Percentiles rank a stretch among this genome's conserved stretches.
These are phyloP conservation scores for Paulownia fortunei DNA, from an alignment of 257 asterid species.

Conservation along the genomic window DNA sequence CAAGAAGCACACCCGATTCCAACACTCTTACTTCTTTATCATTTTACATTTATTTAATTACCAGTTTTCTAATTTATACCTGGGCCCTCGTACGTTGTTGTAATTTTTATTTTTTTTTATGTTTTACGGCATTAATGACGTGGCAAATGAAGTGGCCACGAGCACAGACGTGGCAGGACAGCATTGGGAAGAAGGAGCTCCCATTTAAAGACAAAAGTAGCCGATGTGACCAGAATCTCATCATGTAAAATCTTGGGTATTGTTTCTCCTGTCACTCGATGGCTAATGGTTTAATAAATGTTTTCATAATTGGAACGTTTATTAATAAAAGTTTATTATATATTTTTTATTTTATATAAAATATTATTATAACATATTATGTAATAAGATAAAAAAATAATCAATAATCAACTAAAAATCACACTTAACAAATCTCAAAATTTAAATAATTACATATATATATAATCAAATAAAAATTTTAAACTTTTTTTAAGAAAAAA, in stretches of 20 bases:
- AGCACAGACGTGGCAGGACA: background rate
- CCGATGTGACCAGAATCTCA: slow-evolving; percentile 36
- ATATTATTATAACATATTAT: too few relatives aligned
- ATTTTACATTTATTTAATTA: slow-evolving; percentile 24
- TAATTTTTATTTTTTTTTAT: slow-evolving; percentile 8
- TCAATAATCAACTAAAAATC: too few relatives aligned
- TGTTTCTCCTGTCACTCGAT: background rate
- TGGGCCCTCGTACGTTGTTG: background rate
- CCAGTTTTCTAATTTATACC: background rate
- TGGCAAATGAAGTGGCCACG: slow-evolving; percentile 16
- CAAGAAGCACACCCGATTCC: slow-evolving; percentile 27
- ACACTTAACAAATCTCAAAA: too few relatives aligned
- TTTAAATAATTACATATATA: too few relatives aligned
- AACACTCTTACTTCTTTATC: slow-evolving; percentile 12
- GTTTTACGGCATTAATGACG: slow-evolving; percentile 26
- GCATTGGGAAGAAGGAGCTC: slow-evolving; percentile 20
- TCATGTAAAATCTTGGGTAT: slow-evolving; percentile 25
- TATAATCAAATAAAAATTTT: too few relatives aligned
- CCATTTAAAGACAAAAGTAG: slow-evolving; percentile 33
- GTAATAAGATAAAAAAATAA: too few relatives aligned
- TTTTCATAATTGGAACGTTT: too few relatives aligned
- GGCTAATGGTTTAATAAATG: too few relatives aligned
- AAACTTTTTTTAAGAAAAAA: too few relatives aligned
- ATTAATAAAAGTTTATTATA: too few relatives aligned
- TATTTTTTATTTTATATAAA: too few relatives aligned